Conservation (phyloP, 2,329 filamentous ascomycete genomes). For the Colletotrichum navitas region DNA sequence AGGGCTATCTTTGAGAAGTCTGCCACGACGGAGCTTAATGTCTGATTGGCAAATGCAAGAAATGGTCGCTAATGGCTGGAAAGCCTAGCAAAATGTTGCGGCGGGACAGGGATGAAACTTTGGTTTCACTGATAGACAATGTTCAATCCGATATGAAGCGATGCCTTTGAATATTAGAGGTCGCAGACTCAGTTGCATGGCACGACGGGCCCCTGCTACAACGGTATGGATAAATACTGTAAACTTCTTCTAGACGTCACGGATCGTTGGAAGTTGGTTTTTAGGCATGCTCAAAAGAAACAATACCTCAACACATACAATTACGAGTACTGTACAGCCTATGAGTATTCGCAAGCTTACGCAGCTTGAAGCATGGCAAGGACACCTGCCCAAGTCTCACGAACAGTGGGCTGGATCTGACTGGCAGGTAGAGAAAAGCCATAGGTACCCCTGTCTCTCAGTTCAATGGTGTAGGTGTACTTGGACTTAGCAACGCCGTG, state of each 20-base stretch:
- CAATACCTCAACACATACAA: neutral
- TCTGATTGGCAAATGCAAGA: slow-evolving; percentile 45
- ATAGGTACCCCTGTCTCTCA: slow-evolving; percentile 38
- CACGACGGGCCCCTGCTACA: too few relatives aligned
- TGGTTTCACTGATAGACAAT: neutral
- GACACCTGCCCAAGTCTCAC: slow-evolving; percentile 42
- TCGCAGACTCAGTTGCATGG: neutral
- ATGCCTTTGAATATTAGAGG: neutral
- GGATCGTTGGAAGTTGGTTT: accelerated
- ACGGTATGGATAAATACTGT: neutral
- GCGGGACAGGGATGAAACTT: too few relatives aligned
- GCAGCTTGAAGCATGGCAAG: slow-evolving; percentile 41
- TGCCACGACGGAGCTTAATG: slow-evolving; percentile 53
- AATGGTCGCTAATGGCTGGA: neutral
- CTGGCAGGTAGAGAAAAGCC: slow-evolving; percentile 40
- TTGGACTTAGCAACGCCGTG: slow-evolving; percentile 42
- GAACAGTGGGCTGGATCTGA: slow-evolving; percentile 41
- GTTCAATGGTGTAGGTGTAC: slow-evolving; percentile 41
- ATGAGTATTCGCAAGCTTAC: neutral
- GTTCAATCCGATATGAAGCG: neutral
- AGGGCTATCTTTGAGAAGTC: slow-evolving; percentile 50
- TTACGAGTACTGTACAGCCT: accelerated
- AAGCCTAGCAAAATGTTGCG: too few relatives aligned
- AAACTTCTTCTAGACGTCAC: neutral
- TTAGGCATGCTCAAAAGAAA: neutral